Percentiles rank a stretch among this genome's conserved stretches.
Evolutionary conservation across 768 basidiomycete species (phyloP).

Genomic region (Artomyces pyxidatus): DNA sequence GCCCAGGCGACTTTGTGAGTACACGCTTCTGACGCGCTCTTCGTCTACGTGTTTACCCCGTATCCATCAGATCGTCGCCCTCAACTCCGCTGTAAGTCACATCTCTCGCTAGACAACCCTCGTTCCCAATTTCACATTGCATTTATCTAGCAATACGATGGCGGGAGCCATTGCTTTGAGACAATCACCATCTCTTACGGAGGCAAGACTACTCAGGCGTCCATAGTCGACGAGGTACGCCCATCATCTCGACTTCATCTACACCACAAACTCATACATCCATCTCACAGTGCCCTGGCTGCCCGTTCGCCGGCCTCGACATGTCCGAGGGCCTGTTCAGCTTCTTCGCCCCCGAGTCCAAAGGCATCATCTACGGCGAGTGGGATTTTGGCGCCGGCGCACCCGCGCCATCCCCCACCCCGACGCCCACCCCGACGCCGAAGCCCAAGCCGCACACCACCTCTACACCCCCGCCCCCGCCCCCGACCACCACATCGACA

Average conservation of each 20-base stretch:
- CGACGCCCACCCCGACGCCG: conserved; percentile 6
- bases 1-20: conserved; percentile 37
- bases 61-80: conserved; percentile 40
- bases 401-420: background rate
- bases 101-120: background rate
- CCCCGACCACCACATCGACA: conserved; percentile 7
- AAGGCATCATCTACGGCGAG: conserved; percentile 40
- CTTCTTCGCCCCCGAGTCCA: conserved; percentile 35
- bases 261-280: background rate
- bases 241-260: background rate
- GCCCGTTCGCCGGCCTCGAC: conserved; percentile 54
- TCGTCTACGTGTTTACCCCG: background rate
- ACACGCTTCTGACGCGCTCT: background rate
- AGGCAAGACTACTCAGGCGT: conserved; percentile 27
- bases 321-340: conserved; percentile 49
- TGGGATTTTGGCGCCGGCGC: conserved; percentile 33
- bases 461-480: conserved; percentile 1
- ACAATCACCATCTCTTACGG: conserved; percentile 27
- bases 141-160: conserved; percentile 18
- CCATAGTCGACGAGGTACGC: conserved; percentile 25
- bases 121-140: background rate
- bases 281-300: conserved; percentile 50
- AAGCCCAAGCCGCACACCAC: conserved; percentile 6
- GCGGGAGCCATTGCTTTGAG: conserved; percentile 27
- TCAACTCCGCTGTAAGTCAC: conserved; percentile 24